Evolutionary conservation across 306 rosid species (phyloP).

Genomic region (Casuarina glauca): DNA sequence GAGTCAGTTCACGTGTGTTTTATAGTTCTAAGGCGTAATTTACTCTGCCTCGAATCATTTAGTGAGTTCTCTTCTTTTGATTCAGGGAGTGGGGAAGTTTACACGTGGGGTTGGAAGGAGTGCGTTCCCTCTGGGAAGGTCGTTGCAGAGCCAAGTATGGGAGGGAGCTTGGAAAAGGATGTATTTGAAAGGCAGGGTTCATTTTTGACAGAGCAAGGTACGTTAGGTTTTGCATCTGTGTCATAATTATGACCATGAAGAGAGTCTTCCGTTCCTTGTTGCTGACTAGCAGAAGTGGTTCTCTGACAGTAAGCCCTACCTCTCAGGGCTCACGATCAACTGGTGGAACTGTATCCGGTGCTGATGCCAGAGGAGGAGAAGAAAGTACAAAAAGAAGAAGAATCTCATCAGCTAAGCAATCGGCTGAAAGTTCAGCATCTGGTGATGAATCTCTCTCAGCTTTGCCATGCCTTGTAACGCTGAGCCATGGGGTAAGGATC

Average conservation of each 20-base stretch:
- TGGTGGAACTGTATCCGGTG: conserved; percentile 43
- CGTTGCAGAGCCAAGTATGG: conserved; percentile 51
- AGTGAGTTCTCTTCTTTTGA: conserved; percentile 10
- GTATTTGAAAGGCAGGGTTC: conserved; percentile 58
- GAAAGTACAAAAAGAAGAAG: conserved; percentile 84
- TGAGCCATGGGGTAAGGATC: conserved; percentile 79
- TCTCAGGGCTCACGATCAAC: conserved; percentile 62
- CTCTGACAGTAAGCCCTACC: conserved; percentile 63
- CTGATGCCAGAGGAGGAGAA: conserved; percentile 45
- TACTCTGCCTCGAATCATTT: conserved; percentile 10
- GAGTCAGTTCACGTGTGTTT: not conserved
- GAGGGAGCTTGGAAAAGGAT: conserved; percentile 56
- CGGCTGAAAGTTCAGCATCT: conserved; percentile 72
- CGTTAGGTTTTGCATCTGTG: conserved; percentile 29
- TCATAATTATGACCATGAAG: conserved; percentile 20
- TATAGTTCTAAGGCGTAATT: not conserved
- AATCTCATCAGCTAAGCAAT: conserved; percentile 66
- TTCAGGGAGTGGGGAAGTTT: conserved; percentile 77
- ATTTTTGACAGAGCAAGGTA: conserved; percentile 69
- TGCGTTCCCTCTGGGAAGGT: conserved; percentile 95
- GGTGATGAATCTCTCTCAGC: conserved; percentile 78
- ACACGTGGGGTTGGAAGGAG: conserved; percentile 99
- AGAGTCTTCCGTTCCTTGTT: conserved; percentile 20
- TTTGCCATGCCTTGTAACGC: conserved; percentile 78
- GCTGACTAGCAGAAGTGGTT: conserved; percentile 36